A percentile compares a stretch with the other conserved stretches of the same genome.
phyloP scores from a whole-genome alignment of 306 rosid species.

The Dalbergia cochinchinensis region DNA sequence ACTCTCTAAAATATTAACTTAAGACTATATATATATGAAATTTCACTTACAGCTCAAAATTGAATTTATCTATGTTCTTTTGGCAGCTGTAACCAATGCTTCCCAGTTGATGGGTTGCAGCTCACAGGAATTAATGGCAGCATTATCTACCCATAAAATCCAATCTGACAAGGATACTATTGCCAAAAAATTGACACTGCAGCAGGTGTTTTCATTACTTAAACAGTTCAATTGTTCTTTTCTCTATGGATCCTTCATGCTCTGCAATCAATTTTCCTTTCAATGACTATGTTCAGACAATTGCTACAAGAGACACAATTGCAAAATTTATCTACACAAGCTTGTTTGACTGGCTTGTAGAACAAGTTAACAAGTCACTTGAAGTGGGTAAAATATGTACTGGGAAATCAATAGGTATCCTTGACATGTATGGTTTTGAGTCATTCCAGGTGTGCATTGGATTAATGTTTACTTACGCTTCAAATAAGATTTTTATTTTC shows the following conservation, averaged over 20 bases:
- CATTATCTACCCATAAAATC: constrained; percentile 58
- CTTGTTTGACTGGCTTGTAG: constrained; percentile 92
- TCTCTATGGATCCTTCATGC: constrained; percentile 42
- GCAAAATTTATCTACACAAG: constrained; percentile 81
- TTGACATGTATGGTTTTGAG: constrained; percentile 90
- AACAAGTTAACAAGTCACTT: constrained; percentile 82
- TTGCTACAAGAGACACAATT: constrained; percentile 75
- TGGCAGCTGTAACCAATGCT: constrained; percentile 77
- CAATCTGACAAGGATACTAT: constrained; percentile 59
- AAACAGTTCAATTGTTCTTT: constrained; percentile 27
- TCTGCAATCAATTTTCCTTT: constrained; percentile 16
- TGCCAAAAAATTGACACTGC: constrained; percentile 63
- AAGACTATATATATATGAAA: constrained; percentile 25
- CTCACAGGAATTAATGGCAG: constrained; percentile 64
- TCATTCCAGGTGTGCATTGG: constrained; percentile 73
- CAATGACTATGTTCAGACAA: constrained; percentile 66
- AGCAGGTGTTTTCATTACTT: constrained; percentile 65
- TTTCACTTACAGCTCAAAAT: constrained; percentile 7
- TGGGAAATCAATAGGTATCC: constrained; percentile 80
- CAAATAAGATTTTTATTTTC: constrained; percentile 28
- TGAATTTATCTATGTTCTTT: constrained; percentile 42
- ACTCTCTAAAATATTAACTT: constrained; percentile 17
- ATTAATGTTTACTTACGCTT: constrained; percentile 34
- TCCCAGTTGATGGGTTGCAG: constrained; percentile 89
- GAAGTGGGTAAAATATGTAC: constrained; percentile 53